Base-by-base conservation (phyloP, 2,329 filamentous ascomycete genomes). In the Cladophialophora exuberans region DNA sequence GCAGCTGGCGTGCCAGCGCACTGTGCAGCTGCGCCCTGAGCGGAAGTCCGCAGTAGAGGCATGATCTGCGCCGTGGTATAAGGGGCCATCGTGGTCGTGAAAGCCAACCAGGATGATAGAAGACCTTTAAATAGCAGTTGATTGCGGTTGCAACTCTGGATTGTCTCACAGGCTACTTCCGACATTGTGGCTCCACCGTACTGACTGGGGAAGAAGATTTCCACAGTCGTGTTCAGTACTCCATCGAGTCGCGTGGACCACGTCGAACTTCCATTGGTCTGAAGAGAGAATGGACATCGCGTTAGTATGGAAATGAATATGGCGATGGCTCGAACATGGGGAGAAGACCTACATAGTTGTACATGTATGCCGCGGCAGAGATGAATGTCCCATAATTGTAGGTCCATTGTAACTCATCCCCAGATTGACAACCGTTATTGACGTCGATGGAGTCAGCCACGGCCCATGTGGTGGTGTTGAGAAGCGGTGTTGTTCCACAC, bases 41-140 rank as follows among this genome's bases (percentile, higher is more conserved):
- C 22, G 22, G 39, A 42, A 23, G 39, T n/a, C 13, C 11, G 39
- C 23, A 42, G 39, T 22, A 42, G 20, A 3, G 82, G 83, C 4
- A 80, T 70, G 60, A 90, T 83, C 11, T 67, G 72, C 1, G 77
- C 70, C 57, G 71, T 69, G 2, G 80, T 80, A 60, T 76, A 82
- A 0, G 83, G 83, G 0, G 80, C 82, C 49, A 85, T 71, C 61
- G 84, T 78, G 1, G 77, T 77, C 7, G 81, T 78, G 3, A 77
- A 73, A 11, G 79, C 82, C 70, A 77, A 72, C 77, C 82, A 87
- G 30, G 84, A 81, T 0, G 79, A 72, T 4, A 86, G 73, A 65
- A 84, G 86, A 11, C 82, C 83, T 68, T 87, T 87, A 75, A 87
- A 87, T 1, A 78, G 79, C 45, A 76, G 78, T 67, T 85, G 82